Evolutionary conservation across 352 stramenopile genomes (phyloP).

Genomic region (Phytophthora nicotianae): DNA sequence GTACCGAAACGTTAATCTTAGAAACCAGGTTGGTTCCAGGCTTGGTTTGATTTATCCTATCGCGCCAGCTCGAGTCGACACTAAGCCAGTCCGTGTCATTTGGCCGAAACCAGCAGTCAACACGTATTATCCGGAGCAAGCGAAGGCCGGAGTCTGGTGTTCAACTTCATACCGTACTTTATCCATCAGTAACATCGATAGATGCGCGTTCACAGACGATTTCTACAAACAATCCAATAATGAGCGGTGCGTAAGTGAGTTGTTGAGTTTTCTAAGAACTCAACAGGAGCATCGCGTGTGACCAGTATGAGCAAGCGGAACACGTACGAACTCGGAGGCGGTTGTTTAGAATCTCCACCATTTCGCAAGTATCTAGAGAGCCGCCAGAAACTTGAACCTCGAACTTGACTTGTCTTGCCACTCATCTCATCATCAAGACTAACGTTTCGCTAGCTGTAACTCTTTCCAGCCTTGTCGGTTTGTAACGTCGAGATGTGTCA

Average conservation of each 20-base stretch:
- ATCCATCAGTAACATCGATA: background rate
- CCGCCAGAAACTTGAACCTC: background rate
- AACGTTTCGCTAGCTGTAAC: slow-evolving; percentile 24
- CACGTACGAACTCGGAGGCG: too few relatives aligned
- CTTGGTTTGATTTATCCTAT: too few relatives aligned
- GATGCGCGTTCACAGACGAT: background rate
- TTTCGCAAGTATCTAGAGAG: too few relatives aligned
- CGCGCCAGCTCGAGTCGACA: too few relatives aligned
- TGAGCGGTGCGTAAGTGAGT: slow-evolving; percentile 9
- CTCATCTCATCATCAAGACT: background rate
- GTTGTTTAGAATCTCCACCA: too few relatives aligned
- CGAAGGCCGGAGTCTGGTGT: background rate
- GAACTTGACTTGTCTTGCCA: too few relatives aligned
- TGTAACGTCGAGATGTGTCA: slow-evolving; percentile 6
- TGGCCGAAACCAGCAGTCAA: background rate
- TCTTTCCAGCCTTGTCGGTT: slow-evolving; percentile 22
- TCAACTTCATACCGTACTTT: background rate
- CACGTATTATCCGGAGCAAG: background rate
- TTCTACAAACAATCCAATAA: background rate
- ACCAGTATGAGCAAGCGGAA: background rate
- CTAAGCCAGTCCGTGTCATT: too few relatives aligned
- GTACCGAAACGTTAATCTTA: too few relatives aligned
- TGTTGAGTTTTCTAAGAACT: background rate
- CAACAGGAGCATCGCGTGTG: slow-evolving; percentile 1
- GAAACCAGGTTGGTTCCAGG: too few relatives aligned